Conservation (phyloP, 768 basidiomycete genomes). For the Tremella mesenterica region DNA sequence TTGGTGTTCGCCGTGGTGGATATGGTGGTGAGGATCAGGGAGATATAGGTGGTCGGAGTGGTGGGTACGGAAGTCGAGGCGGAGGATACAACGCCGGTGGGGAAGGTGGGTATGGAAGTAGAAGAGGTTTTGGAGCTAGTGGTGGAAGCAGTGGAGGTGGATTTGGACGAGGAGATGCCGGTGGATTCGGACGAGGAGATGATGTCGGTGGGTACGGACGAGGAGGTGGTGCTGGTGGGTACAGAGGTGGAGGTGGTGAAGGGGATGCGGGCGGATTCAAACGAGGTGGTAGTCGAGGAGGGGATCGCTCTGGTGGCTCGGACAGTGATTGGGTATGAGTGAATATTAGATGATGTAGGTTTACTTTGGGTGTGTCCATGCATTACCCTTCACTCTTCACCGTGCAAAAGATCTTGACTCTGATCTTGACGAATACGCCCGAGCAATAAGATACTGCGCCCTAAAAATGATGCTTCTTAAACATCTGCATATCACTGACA, state of each 20-base stretch:
- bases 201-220: background rate
- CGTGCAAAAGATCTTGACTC: no score
- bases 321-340: no score
- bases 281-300: background rate
- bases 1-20: slow-evolving; percentile 6
- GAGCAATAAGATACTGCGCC: no score
- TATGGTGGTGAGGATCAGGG: no score
- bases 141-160: background rate
- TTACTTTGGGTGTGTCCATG: no score
- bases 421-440: no score
- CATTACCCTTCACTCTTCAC: no score
- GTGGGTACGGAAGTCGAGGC: background rate
- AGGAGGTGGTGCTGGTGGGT: background rate
- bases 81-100: background rate
- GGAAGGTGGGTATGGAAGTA: no score
- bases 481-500: no score
- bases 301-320: background rate
- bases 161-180: background rate
- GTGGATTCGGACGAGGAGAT: background rate
- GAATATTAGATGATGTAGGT: no score
- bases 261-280: background rate
- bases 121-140: background rate
- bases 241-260: background rate
- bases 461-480: no score
- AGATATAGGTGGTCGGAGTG: no score